A percentile compares a stretch with the other conserved stretches of the same genome.
Evolutionary conservation across 2,329 filamentous ascomycete species (phyloP).

Genomic region (Pezicula rhizophila): DNA sequence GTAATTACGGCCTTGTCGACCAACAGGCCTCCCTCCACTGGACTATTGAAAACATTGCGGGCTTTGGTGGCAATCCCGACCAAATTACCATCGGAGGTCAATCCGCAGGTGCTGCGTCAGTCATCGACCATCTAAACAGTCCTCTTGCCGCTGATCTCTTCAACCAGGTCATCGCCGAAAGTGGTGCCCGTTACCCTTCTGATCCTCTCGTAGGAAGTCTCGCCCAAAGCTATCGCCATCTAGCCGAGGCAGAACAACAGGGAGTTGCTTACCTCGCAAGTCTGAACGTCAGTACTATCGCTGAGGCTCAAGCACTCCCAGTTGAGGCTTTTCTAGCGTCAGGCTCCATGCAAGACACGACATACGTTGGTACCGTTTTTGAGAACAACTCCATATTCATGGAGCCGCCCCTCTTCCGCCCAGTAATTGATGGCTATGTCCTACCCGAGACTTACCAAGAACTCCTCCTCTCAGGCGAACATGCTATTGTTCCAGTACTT

Average conservation of each 20-base stretch:
- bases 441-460: conserved; percentile 19
- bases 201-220: conserved; percentile 24
- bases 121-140: conserved; percentile 21
- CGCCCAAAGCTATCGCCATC: conserved; percentile 22
- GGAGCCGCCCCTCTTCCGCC: conserved; percentile 23
- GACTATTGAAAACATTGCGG: conserved; percentile 39
- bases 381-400: conserved; percentile 12
- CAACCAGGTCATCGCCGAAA: conserved; percentile 26
- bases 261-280: conserved; percentile 13
- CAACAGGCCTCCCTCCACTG: conserved; percentile 49
- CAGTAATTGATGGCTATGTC: conserved; percentile 26
- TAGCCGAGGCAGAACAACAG: conserved; percentile 12
- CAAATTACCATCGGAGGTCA: conserved; percentile 63
- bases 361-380: conserved; percentile 20
- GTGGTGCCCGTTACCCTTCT: conserved; percentile 25
- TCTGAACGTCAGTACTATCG: conserved; percentile 18
- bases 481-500: conserved; percentile 23
- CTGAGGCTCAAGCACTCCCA: conserved; percentile 14
- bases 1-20: conserved; percentile 65
- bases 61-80: conserved; percentile 60
- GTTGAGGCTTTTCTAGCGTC: conserved; percentile 11
- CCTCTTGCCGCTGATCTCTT: conserved; percentile 21
- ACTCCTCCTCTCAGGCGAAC: conserved; percentile 11
- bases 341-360: conserved; percentile 16
- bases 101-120: conserved; percentile 46